These are phyloP conservation scores for Auricularia sp. DNA, from an alignment of 768 basidiomycete species.

Conservation along the genomic window DNA sequence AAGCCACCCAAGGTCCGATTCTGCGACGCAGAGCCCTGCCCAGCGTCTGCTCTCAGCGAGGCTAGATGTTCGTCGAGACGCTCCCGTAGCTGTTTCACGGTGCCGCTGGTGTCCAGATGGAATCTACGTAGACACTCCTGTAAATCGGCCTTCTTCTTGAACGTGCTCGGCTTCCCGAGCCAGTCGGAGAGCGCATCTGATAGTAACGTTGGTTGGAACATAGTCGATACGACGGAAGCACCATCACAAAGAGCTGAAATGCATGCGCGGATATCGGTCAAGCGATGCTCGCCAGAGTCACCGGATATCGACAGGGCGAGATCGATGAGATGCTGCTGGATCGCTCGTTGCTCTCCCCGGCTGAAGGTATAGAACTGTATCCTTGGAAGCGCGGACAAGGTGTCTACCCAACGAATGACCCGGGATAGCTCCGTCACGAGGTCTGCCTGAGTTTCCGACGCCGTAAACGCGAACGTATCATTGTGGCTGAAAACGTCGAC, in stretches of 20 bases:
- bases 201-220: conserved; percentile 37
- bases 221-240: conserved; percentile 36
- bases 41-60: conserved; percentile 23
- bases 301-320: conserved; percentile 29
- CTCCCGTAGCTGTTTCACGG: conserved; percentile 26
- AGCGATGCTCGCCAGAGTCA: neutral
- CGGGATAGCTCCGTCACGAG: conserved; percentile 29
- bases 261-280: conserved; percentile 26
- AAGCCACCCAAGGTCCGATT: conserved; percentile 32
- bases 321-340: conserved; percentile 34
- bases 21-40: conserved; percentile 1
- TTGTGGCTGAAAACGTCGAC: neutral
- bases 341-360: conserved; percentile 25
- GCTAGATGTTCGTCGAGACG: conserved; percentile 28
- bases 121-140: conserved; percentile 31
- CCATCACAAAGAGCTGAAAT: conserved; percentile 43
- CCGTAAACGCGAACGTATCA: neutral
- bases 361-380: conserved; percentile 44
- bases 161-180: conserved; percentile 23
- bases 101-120: conserved; percentile 28
- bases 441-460: conserved; percentile 9
- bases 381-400: conserved; percentile 15
- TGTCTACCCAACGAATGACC: conserved; percentile 22
- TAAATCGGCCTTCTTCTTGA: conserved; percentile 26
- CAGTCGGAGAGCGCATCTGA: conserved; percentile 35